phyloP scores from a whole-genome alignment of 805 yeast genomes.

The Saccharomycopsis olivae region DNA sequence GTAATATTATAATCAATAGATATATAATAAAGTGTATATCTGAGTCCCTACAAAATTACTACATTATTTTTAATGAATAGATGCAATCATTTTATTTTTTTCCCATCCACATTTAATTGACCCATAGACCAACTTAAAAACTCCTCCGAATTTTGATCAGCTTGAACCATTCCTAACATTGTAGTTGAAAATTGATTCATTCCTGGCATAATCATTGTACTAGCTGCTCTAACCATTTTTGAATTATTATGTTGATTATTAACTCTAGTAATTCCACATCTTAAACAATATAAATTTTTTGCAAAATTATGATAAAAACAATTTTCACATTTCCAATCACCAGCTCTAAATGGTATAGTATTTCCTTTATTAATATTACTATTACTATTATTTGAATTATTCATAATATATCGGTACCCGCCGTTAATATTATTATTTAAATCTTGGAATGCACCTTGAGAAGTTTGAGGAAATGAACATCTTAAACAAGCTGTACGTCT shows the following conservation, averaged over 20 bases:
- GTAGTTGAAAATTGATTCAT: conserved; percentile 7
- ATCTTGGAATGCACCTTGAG: conserved; percentile 21
- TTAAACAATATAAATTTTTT: conserved; percentile 73
- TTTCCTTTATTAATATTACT: conserved; percentile 15
- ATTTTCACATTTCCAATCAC: conserved; percentile 87
- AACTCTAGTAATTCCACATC: conserved; percentile 71
- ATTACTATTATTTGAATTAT: neutral
- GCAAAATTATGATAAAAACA: conserved; percentile 91
- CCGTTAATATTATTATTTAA: conserved; percentile 2
- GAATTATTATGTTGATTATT: conserved; percentile 15
- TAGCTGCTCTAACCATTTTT: conserved; percentile 9
- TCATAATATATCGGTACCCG: neutral
- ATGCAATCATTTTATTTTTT: too few species aligned
- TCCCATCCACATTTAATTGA: conserved; percentile 8
- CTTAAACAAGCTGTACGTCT: conserved; percentile 90
- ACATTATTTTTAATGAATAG: too few species aligned
- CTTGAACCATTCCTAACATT: too few species aligned
- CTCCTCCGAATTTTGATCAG: too few species aligned
- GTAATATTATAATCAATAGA: too few species aligned
- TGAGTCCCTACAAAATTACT: too few species aligned
- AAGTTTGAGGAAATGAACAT: conserved; percentile 77
- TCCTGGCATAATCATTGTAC: conserved; percentile 11
- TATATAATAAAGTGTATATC: too few species aligned
- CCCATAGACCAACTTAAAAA: conserved; percentile 9
- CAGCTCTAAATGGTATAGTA: conserved; percentile 86